Evolutionary conservation across 1,284 basidiomycete species (phyloP).

Genomic region (Gymnopus androsaceus): DNA sequence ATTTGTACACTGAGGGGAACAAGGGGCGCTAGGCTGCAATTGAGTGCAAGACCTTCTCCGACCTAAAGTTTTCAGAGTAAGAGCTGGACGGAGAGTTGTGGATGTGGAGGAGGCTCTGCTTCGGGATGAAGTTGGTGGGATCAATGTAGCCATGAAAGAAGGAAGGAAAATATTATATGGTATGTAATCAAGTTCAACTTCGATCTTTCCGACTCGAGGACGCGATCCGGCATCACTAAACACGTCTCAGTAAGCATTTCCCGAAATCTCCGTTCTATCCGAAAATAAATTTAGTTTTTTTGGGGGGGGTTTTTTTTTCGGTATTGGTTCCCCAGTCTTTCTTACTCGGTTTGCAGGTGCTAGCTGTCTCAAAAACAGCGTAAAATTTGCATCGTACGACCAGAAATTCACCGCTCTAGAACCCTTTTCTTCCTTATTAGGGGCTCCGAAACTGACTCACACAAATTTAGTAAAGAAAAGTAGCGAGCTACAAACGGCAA

Average conservation of each 20-base stretch:
- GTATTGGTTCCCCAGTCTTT: no score
- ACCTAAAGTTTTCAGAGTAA: conserved; percentile 55
- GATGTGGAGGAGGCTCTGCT: conserved; percentile 67
- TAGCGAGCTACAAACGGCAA: no score
- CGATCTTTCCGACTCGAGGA: conserved; percentile 1
- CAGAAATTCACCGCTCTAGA: no score
- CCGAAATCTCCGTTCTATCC: not conserved
- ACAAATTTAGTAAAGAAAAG: no score
- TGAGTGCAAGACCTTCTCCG: conserved; percentile 27
- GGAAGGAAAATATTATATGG: not conserved
- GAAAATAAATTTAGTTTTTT: no score
- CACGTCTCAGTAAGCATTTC: no score
- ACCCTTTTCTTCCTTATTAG: no score
- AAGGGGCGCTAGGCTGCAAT: not conserved
- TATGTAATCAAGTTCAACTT: not conserved
- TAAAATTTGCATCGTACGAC: no score
- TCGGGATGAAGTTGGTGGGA: conserved; percentile 40
- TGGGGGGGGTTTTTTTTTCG: no score
- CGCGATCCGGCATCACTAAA: conserved; percentile 1
- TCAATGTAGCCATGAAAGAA: not conserved
- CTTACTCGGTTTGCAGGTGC: no score
- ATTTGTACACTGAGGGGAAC: conserved; percentile 18
- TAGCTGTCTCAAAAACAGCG: no score
- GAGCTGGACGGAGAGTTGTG: conserved; percentile 55
- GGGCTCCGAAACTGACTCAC: no score